Percentiles rank a stretch among this genome's conserved stretches.
Evolutionary conservation across 805 yeast species (phyloP).

Genomic region (Pichia pseudocactophila): DNA sequence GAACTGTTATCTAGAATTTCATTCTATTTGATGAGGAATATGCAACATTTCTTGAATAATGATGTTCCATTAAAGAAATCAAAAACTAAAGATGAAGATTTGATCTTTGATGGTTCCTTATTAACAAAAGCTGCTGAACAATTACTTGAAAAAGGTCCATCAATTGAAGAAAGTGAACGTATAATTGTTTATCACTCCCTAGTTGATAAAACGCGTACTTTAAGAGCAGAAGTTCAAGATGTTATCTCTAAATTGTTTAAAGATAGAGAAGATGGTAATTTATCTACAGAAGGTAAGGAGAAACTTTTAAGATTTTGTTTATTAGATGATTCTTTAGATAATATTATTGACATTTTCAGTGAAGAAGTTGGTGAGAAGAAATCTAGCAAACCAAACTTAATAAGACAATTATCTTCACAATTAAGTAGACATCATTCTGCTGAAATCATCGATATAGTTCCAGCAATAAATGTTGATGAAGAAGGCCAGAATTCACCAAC

Average conservation of each 20-base stretch:
- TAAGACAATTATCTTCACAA: constrained; percentile 23
- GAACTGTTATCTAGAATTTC: constrained; percentile 47
- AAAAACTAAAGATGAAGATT: constrained; percentile 37
- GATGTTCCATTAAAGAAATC: constrained; percentile 2
- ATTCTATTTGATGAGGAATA: constrained; percentile 46
- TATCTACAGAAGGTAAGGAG: constrained; percentile 49
- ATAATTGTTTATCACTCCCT: constrained; percentile 41
- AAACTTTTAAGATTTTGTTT: constrained; percentile 44
- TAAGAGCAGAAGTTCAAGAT: constrained; percentile 42
- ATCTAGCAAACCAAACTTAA: constrained; percentile 18
- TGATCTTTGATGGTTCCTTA: constrained; percentile 67
- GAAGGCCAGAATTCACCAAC: constrained; percentile 5
- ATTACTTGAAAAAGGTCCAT: constrained; percentile 34
- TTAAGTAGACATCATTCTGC: constrained; percentile 40
- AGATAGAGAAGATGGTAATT: constrained; percentile 35
- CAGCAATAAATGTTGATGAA: constrained; percentile 37
- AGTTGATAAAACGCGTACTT: constrained; percentile 40
- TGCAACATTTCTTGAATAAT: constrained; percentile 36
- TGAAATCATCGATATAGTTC: constrained; percentile 42
- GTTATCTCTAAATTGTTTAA: constrained; percentile 43
- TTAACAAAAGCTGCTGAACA: constrained; percentile 68
- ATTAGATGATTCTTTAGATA: constrained; percentile 45
- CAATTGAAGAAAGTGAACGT: constrained; percentile 29
- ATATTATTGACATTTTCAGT: constrained; percentile 38
- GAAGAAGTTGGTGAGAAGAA: constrained; percentile 12